Conservation (phyloP, 1,284 basidiomycete genomes). For the Boletellus deceptivus region DNA sequence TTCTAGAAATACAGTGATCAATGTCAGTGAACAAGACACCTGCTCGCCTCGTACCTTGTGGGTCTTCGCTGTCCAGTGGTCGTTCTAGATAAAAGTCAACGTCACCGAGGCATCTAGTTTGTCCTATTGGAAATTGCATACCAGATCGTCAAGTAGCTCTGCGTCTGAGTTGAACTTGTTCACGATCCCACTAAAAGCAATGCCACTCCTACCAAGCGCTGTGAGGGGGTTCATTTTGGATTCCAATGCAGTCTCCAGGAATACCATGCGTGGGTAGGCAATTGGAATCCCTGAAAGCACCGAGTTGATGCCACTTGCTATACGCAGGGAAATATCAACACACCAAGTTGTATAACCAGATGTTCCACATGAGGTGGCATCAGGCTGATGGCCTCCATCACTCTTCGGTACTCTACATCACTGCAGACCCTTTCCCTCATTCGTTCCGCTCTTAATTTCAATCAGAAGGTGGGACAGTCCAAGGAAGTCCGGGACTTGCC, state of each 20-base stretch:
- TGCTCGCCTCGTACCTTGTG: constrained; percentile 59
- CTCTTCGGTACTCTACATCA: constrained; percentile 63
- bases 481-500: constrained; percentile 43
- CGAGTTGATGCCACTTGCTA: neutral
- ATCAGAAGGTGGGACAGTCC: constrained; percentile 1
- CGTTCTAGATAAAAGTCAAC: constrained; percentile 52
- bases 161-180: constrained; percentile 93
- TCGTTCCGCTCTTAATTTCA: constrained; percentile 72
- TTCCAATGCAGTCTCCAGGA: constrained; percentile 75
- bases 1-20: constrained; percentile 42
- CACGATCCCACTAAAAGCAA: constrained; percentile 77
- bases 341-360: constrained; percentile 77
- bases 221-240: constrained; percentile 83
- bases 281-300: constrained; percentile 62
- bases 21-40: neutral
- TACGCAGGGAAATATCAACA: neutral
- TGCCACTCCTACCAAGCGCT: constrained; percentile 62
- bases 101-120: neutral
- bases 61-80: constrained; percentile 82
- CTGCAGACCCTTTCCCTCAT: constrained; percentile 80
- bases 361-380: constrained; percentile 74
- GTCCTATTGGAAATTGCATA: constrained; percentile 32
- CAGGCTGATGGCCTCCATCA: constrained; percentile 59
- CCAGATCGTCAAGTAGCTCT: constrained; percentile 89
- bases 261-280: constrained; percentile 92